A percentile compares a stretch with the other conserved stretches of the same genome.
phyloP scores from a whole-genome alignment of 208 protist genomes.

The Trypanosomatidae sp. region DNA sequence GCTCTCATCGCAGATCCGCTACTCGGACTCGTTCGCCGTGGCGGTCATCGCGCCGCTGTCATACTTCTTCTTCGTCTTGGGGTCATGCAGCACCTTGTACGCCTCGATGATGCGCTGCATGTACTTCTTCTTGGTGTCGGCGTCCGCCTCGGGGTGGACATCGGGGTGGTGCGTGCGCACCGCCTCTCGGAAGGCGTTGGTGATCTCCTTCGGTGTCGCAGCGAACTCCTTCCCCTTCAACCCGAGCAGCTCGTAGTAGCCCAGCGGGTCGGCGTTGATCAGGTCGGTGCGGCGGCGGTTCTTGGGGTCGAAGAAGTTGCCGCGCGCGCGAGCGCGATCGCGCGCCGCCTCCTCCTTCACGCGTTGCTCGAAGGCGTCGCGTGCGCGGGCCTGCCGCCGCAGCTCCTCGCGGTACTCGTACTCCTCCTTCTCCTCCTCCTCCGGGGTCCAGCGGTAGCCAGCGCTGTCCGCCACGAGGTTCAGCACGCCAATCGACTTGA shows the following conservation, averaged over 20 bases:
- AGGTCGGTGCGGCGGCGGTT: constrained; percentile 78
- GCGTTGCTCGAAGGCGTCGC: constrained; percentile 74
- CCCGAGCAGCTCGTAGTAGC: constrained; percentile 85
- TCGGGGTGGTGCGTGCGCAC: constrained; percentile 80
- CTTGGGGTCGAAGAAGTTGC: constrained; percentile 59
- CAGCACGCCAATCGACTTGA: constrained; percentile 76
- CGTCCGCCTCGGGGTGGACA: constrained; percentile 38
- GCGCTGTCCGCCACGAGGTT: constrained; percentile 76
- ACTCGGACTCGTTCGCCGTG: constrained; percentile 22
- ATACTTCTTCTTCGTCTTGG: constrained; percentile 70
- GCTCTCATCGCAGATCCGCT: too few species aligned
- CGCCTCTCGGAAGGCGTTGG: constrained; percentile 72
- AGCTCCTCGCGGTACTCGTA: constrained; percentile 92
- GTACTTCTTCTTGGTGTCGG: constrained; percentile 49
- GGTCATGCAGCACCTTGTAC: constrained; percentile 81
- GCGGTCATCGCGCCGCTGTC: constrained; percentile 61
- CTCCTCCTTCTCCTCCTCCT: constrained; percentile 83
- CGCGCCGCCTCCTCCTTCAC: constrained; percentile 84
- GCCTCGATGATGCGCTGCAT: constrained; percentile 87
- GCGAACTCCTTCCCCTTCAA: constrained; percentile 75
- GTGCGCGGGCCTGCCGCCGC: constrained; percentile 59
- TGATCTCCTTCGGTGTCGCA: constrained; percentile 82
- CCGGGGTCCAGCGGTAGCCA: constrained; percentile 82
- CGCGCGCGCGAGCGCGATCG: constrained; percentile 50
- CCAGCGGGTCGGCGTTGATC: constrained; percentile 71